Base-by-base conservation (phyloP, 257 asterid genomes). In the Solanum bukasovii region DNA sequence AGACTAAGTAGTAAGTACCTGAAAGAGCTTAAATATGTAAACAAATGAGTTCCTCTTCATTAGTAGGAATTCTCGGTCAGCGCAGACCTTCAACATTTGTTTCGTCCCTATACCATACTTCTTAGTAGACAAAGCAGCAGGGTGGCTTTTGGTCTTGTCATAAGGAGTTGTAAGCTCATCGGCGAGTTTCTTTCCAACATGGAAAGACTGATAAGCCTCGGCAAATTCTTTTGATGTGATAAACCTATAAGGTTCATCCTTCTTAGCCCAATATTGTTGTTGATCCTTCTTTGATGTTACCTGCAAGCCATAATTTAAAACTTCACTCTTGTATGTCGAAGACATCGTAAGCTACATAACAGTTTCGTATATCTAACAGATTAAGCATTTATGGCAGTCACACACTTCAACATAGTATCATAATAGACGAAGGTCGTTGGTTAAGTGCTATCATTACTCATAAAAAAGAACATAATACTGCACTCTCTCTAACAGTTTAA, bases 1-100 rank as follows among this genome's bases (percentile, higher is more conserved):
- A 27, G 8, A 8, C 6, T n/a, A 68, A 87, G 14, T 83, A 27
- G 25, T 71, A 37, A 90, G 46, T 89, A 88, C 98, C 92, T 92
- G 96, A 89, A 84, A 87, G 72, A 92, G 49, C 90, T 92, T 94
- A 90, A 92, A 95, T 87, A 88, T 79, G 86, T 89, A 90, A 74
- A 92, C 86, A n/a, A 94, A 94, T 37, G 96, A 91, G 89, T 94
- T 95, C 88, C 96, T 91, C 91, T 91, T 92, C 90, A 94, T 90
- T 49, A 92, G 87, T 92, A 95, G 90, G 75, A 86, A 18, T 72
- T 94, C 96, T 91, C 98, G 90, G 35, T 90, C 89, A 25, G 93
- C 75, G 35, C 93, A 91, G 56, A 95, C 95, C 91, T 93, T 94
- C 85, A 95, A 59, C 83, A 95, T 90, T 52, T 92, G 93, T 84